Percentiles rank a stretch among this genome's conserved stretches.
These are phyloP conservation scores for Colletotrichum cuscutae DNA, from an alignment of 2,329 filamentous ascomycete species.

Conservation along the genomic window DNA sequence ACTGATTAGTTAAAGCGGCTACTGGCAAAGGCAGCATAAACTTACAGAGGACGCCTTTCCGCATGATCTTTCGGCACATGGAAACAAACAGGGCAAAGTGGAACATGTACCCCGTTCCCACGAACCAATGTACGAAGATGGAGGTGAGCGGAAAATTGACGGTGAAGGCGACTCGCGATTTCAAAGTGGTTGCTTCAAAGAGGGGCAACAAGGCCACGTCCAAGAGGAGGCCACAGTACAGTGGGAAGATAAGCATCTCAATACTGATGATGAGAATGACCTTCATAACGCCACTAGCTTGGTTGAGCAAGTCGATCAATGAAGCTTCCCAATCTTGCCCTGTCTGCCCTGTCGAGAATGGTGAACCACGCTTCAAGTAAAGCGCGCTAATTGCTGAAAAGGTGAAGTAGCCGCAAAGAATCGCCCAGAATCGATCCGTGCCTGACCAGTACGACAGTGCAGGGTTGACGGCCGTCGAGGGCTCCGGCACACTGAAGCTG, in stretches of 20 bases:
- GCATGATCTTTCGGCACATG: slow-evolving; percentile 98
- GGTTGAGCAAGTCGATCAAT: slow-evolving; percentile 84
- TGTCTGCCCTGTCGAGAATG: slow-evolving; percentile 69
- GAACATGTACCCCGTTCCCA: slow-evolving; percentile 99
- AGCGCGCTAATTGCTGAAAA: slow-evolving; percentile 79
- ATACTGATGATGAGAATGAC: slow-evolving; percentile 99
- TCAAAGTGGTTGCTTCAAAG: slow-evolving; percentile 83
- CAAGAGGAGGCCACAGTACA: slow-evolving; percentile 93
- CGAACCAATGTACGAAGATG: slow-evolving; percentile 98
- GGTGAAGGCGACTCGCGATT: slow-evolving; percentile 82
- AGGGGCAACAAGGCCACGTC: slow-evolving; percentile 90
- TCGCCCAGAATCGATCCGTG: slow-evolving; percentile 75
- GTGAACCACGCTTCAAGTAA: slow-evolving; percentile 80
- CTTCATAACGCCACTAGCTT: slow-evolving; percentile 97
- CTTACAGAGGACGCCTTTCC: slow-evolving; percentile 90
- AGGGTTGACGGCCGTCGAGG: slow-evolving; percentile 57
- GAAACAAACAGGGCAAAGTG: slow-evolving; percentile 98
- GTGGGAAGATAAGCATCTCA: slow-evolving; percentile 96
- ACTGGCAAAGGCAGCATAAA: slow-evolving; percentile 34
- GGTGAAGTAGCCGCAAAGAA: slow-evolving; percentile 83
- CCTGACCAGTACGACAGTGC: slow-evolving; percentile 75
- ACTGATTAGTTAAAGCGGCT: slow-evolving; percentile 41
- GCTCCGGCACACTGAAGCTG: slow-evolving; percentile 58
- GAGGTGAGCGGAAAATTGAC: slow-evolving; percentile 85
- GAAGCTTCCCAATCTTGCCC: slow-evolving; percentile 77